phyloP scores from a whole-genome alignment of 2,329 filamentous ascomycete genomes.

The Monascus ruber region DNA sequence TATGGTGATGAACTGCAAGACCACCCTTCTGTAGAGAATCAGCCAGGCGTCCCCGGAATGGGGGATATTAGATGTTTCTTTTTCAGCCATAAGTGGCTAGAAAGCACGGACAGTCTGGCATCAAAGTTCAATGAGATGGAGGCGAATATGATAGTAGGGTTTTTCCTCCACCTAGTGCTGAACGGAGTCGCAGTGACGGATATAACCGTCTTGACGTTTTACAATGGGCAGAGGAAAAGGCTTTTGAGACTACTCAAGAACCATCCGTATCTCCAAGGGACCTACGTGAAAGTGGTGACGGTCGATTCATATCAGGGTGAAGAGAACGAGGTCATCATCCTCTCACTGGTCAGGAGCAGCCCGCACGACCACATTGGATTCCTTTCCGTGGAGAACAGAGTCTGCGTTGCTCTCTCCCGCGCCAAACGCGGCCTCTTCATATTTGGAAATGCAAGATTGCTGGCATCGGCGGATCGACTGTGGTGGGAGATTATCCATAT shows the following conservation, averaged over 20 bases:
- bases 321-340: constrained; percentile 71
- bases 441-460: constrained; percentile 60
- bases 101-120: constrained; percentile 50
- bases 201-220: constrained; percentile 79
- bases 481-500: constrained; percentile 42
- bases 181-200: constrained; percentile 50
- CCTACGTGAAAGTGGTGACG: constrained; percentile 54
- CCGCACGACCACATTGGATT: constrained; percentile 55
- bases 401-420: constrained; percentile 55
- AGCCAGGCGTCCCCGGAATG: constrained; percentile 51
- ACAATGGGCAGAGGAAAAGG: constrained; percentile 66
- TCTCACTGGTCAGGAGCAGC: constrained; percentile 71
- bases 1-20: constrained; percentile 46
- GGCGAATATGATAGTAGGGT: constrained; percentile 62
- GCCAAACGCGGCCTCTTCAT: constrained; percentile 72
- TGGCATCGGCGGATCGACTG: constrained; percentile 35
- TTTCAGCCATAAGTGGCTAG: constrained; percentile 54
- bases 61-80: constrained; percentile 49
- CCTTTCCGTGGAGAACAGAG: constrained; percentile 51
- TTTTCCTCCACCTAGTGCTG: constrained; percentile 59
- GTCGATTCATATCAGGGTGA: constrained; percentile 88
- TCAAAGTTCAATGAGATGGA: constrained; percentile 62
- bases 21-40: constrained; percentile 45
- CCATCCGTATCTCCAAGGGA: constrained; percentile 34
- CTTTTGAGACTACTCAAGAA: constrained; percentile 41